Conservation (phyloP, 768 basidiomycete genomes). For the Lactifluus hygrophoroides region DNA sequence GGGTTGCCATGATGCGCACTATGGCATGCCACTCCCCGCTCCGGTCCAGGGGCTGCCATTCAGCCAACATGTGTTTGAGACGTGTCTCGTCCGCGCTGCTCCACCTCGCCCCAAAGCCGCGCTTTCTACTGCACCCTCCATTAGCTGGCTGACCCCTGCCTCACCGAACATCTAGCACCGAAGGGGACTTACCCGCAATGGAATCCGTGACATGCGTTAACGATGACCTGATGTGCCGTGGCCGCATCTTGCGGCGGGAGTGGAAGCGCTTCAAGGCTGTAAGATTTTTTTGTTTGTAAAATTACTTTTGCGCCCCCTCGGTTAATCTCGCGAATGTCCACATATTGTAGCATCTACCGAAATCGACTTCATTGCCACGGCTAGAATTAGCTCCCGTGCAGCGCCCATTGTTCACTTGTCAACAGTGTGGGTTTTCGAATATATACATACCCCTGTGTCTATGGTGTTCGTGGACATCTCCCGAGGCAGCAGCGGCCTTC, state of each 20-base stretch:
- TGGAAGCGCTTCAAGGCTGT: conserved; percentile 14
- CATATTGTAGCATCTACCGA: conserved; percentile 17
- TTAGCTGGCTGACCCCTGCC: not conserved
- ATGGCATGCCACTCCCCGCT: too few species aligned
- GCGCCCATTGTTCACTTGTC: conserved; percentile 18
- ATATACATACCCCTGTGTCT: conserved; percentile 17
- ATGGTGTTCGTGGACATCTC: conserved; percentile 19
- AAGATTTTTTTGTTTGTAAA: not conserved
- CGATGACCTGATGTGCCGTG: conserved; percentile 12
- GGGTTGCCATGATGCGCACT: too few species aligned
- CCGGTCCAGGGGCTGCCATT: too few species aligned
- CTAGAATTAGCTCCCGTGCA: conserved; percentile 11
- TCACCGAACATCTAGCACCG: not conserved
- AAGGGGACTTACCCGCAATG: not conserved
- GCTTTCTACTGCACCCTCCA: not conserved
- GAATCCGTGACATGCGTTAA: not conserved
- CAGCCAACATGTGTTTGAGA: conserved; percentile 11
- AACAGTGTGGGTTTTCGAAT: conserved; percentile 17
- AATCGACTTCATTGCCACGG: conserved; percentile 15
- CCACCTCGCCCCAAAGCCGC: conserved; percentile 2
- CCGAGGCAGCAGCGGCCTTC: conserved; percentile 7
- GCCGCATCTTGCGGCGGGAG: conserved; percentile 12
- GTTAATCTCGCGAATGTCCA: not conserved
- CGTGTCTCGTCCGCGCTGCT: not conserved
- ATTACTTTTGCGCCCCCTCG: not conserved